Percentiles rank a stretch among this genome's conserved stretches.
Evolutionary conservation across 176 grass and related monocot species (phyloP).

Genomic region (Phyllostachys edulis): DNA sequence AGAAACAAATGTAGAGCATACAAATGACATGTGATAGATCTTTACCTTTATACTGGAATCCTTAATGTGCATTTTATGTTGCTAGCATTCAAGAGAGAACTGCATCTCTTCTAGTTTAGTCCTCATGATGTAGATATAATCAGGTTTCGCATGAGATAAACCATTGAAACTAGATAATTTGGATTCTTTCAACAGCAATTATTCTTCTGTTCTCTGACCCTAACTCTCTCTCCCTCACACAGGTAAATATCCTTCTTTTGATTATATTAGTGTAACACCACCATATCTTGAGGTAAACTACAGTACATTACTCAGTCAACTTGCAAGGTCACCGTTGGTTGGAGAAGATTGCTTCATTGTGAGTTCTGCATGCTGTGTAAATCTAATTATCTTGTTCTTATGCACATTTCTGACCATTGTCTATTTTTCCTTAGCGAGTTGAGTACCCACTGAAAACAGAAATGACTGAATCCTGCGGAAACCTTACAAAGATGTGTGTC

Average conservation of each 20-base stretch:
- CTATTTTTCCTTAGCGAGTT: slow-evolving; percentile 58
- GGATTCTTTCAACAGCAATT: not conserved
- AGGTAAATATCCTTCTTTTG: slow-evolving; percentile 68
- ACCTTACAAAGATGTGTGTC: slow-evolving; percentile 64
- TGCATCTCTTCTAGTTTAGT: slow-evolving; percentile 16
- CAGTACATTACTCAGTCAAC: slow-evolving; percentile 62
- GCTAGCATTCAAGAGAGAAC: not conserved
- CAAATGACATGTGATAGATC: slow-evolving; percentile 1
- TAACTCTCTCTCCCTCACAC: not conserved
- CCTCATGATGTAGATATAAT: not conserved
- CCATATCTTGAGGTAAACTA: slow-evolving; percentile 86
- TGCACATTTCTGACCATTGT: slow-evolving; percentile 33
- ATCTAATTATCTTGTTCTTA: slow-evolving; percentile 13
- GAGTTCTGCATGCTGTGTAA: slow-evolving; percentile 36
- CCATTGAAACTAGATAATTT: not conserved
- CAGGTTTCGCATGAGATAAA: not conserved
- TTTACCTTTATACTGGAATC: slow-evolving; percentile 1
- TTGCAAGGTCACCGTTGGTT: slow-evolving; percentile 76
- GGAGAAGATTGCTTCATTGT: slow-evolving; percentile 96
- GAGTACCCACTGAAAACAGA: slow-evolving; percentile 87
- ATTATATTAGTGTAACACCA: slow-evolving; percentile 94
- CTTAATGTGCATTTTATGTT: not conserved
- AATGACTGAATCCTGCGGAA: slow-evolving; percentile 72
- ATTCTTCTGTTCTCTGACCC: not conserved
- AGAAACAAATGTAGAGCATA: not conserved